A percentile compares a stretch with the other conserved stretches of the same genome.
Conservation (phyloP, 192 early-diverging fungal species). For the Haplosporangium gracile region DNA sequence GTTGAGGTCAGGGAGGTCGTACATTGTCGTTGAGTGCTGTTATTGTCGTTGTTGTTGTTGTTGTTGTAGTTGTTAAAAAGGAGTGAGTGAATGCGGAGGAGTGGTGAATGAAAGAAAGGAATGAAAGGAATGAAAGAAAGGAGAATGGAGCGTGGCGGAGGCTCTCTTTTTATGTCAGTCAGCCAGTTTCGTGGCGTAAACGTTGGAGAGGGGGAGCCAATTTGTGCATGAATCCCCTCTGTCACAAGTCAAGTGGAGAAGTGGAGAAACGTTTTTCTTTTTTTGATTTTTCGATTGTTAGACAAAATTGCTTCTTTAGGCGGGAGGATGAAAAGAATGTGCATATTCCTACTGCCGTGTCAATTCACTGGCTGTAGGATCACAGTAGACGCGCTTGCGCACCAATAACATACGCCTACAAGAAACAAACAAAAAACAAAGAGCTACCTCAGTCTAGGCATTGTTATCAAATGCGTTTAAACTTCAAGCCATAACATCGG, state of each 20-base stretch:
- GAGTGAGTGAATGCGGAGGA: not conserved
- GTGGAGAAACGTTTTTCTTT: too few species aligned
- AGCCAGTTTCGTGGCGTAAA: not conserved
- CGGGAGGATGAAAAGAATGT: not conserved
- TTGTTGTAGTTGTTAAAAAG: not conserved
- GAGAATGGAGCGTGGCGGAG: not conserved
- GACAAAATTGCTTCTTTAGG: not conserved
- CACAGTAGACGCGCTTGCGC: not conserved
- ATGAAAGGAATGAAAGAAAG: constrained; percentile 11
- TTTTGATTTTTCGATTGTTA: not conserved
- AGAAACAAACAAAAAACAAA: not conserved
- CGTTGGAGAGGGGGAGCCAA: not conserved
- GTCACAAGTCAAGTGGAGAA: not conserved
- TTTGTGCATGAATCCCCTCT: not conserved
- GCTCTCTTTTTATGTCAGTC: not conserved
- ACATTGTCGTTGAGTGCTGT: constrained; percentile 11
- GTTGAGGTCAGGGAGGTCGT: constrained; percentile 53
- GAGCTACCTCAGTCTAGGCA: not conserved
- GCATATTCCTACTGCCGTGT: not conserved
- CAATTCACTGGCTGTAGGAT: not conserved
- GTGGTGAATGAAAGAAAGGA: constrained; percentile 4
- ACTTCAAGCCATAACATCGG: too few species aligned
- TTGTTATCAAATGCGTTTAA: too few species aligned
- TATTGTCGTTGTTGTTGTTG: not conserved
- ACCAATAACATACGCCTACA: not conserved